phyloP scores from a whole-genome alignment of 139 green algal species.

The Eudorina sp. region DNA sequence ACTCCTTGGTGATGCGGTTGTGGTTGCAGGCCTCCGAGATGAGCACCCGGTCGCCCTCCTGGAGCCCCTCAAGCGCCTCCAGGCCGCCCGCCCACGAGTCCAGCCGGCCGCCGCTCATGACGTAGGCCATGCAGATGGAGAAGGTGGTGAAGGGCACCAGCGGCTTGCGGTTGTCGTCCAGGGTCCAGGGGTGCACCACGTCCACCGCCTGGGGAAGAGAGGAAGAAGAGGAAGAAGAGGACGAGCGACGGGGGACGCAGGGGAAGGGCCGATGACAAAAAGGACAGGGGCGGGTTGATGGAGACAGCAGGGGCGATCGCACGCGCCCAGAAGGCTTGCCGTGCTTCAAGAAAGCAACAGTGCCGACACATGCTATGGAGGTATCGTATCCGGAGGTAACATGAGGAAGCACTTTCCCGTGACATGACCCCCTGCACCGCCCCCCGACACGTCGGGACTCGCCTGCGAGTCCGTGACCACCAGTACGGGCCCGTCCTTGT shows the following conservation, averaged over 20 bases:
- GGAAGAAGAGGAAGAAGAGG: no score
- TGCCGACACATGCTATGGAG: no score
- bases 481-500: constrained; percentile 60
- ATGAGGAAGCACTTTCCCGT: no score
- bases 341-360: no score
- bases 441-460: no score
- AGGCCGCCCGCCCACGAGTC: constrained; percentile 69
- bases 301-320: no score
- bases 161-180: constrained; percentile 53
- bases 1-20: constrained; percentile 79
- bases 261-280: no score
- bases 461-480: constrained; percentile 76
- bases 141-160: constrained; percentile 80
- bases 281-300: no score
- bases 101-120: constrained; percentile 66
- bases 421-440: no score
- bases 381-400: no score
- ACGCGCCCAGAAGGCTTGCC: no score
- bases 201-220: constrained; percentile 68
- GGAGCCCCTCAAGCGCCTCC: constrained; percentile 52
- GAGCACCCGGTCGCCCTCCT: constrained; percentile 65
- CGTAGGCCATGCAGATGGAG: constrained; percentile 74
- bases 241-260: no score
- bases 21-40: constrained; percentile 82
- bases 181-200: constrained; percentile 78